A percentile compares a stretch with the other conserved stretches of the same genome.
Conservation (phyloP, 352 stramenopile species). For the Globisporangium alternatum region DNA sequence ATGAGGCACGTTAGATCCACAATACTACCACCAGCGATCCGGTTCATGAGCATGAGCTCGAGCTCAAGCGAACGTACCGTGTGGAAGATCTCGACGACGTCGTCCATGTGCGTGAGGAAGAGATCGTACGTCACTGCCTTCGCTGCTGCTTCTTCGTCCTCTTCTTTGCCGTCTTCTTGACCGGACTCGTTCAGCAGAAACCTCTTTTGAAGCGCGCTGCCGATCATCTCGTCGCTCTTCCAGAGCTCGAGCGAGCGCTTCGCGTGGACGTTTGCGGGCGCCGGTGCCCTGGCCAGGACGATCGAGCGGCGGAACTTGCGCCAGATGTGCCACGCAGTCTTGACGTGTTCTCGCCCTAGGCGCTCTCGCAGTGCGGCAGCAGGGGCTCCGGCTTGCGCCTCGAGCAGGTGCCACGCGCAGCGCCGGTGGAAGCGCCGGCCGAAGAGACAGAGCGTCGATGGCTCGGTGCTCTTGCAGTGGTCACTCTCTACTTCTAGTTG, state of each 20-base stretch:
- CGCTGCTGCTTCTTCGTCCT: constrained; percentile 7
- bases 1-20: neutral
- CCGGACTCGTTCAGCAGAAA: constrained; percentile 23
- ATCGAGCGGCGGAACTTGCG: constrained; percentile 53
- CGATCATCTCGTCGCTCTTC: constrained; percentile 62
- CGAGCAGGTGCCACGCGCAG: constrained; percentile 60
- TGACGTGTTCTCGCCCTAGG: constrained; percentile 61
- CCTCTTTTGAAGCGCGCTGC: constrained; percentile 31
- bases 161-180: neutral
- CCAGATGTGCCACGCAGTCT: constrained; percentile 68
- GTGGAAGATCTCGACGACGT: constrained; percentile 55
- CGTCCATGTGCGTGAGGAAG: constrained; percentile 34
- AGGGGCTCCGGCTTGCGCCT: neutral
- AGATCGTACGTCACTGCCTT: constrained; percentile 39
- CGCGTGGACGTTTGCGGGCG: constrained; percentile 38
- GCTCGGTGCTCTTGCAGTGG: neutral
- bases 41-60: neutral
- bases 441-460: constrained; percentile 43
- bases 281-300: constrained; percentile 7
- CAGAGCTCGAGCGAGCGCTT: constrained; percentile 57
- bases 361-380: constrained; percentile 31
- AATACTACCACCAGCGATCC: neutral
- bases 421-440: constrained; percentile 49
- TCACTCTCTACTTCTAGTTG: neutral
- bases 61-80: constrained; percentile 16